Conservation (phyloP, 2,329 filamentous ascomycete genomes). For the Fusarium xylarioides region DNA sequence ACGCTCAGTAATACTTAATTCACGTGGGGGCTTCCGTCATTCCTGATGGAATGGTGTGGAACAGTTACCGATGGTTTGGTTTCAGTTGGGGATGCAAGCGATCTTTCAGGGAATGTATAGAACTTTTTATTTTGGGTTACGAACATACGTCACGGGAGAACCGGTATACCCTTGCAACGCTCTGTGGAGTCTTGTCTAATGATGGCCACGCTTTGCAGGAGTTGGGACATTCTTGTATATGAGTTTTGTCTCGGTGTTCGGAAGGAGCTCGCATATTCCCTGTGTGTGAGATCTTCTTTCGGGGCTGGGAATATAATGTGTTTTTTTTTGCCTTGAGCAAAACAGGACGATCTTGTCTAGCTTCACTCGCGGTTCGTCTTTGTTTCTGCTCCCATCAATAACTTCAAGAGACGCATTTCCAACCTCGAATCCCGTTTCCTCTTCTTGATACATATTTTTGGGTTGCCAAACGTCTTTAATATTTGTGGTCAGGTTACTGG, state of each 20-base stretch:
- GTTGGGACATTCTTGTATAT: conserved; percentile 44
- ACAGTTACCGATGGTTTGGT: conserved; percentile 44
- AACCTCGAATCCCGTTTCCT: conserved; percentile 34
- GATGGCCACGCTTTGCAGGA: conserved; percentile 45
- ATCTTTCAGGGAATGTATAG: conserved; percentile 48
- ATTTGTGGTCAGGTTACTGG: not conserved
- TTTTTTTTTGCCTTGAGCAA: conserved; percentile 40
- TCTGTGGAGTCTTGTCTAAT: conserved; percentile 46
- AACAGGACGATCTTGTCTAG: conserved; percentile 43
- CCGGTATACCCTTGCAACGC: conserved; percentile 44
- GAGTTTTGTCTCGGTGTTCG: conserved; percentile 43
- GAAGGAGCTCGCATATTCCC: conserved; percentile 38
- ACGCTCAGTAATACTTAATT: conserved; percentile 54
- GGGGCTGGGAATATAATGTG: conserved; percentile 47
- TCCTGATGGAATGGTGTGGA: conserved; percentile 48
- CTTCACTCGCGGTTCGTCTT: conserved; percentile 36
- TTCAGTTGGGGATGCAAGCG: conserved; percentile 35
- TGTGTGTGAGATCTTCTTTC: conserved; percentile 42
- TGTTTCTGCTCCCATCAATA: conserved; percentile 27
- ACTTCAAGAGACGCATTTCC: conserved; percentile 37
- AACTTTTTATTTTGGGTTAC: conserved; percentile 46
- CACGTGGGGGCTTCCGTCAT: conserved; percentile 49
- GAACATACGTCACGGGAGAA: conserved; percentile 49
- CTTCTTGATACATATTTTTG: conserved; percentile 26
- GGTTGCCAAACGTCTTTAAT: not conserved